These are phyloP conservation scores for Penicillium vulpinum DNA, from an alignment of 2,329 filamentous ascomycete species.

Conservation along the genomic window DNA sequence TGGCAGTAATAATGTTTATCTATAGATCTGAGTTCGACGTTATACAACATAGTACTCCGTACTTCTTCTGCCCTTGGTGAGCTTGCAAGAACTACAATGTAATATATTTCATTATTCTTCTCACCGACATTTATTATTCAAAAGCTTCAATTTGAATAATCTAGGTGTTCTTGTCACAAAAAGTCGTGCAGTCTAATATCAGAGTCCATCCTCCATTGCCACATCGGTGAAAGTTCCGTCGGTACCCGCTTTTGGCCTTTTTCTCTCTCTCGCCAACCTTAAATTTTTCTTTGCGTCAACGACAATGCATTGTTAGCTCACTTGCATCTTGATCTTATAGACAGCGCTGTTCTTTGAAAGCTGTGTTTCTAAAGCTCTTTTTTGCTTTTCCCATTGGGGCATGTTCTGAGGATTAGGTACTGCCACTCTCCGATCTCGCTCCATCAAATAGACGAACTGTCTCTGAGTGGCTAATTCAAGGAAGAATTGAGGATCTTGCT, in stretches of 20 bases:
- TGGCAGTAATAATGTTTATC: background rate
- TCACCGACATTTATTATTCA: background rate
- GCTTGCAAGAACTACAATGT: background rate
- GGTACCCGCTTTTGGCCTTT: constrained; percentile 30
- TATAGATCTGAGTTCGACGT: background rate
- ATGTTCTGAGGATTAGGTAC: background rate
- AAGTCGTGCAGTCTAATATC: background rate
- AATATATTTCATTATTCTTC: background rate
- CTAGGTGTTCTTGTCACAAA: background rate
- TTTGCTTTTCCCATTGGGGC: background rate
- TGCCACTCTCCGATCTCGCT: background rate
- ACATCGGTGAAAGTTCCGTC: constrained; percentile 21
- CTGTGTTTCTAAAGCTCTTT: background rate
- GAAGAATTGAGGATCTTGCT: background rate
- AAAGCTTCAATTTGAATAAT: background rate
- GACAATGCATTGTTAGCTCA: constrained; percentile 2
- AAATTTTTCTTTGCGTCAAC: constrained; percentile 18
- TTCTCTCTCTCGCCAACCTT: constrained; percentile 17
- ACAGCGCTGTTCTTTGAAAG: background rate
- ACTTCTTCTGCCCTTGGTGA: too few relatives aligned
- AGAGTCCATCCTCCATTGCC: constrained; percentile 7
- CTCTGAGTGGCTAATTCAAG: background rate
- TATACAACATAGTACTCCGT: too few relatives aligned
- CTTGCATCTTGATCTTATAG: background rate
- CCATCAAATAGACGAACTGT: background rate